Percentiles rank a stretch among this genome's conserved stretches.
Conservation (phyloP, 305 asterid species). For the Fraxinus sp. region DNA sequence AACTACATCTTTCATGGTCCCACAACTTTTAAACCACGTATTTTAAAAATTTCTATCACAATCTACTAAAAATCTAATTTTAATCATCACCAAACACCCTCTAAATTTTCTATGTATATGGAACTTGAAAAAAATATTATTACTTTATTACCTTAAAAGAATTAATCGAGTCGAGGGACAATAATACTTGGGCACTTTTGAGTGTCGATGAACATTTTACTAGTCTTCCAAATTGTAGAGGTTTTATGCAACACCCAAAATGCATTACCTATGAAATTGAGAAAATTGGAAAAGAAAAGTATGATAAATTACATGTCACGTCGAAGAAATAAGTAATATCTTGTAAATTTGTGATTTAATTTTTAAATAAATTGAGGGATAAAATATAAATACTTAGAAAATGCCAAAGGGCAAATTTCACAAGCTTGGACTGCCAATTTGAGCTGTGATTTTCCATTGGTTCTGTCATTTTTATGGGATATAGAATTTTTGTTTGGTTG, state of each 20-base stretch:
- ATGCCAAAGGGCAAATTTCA: not conserved
- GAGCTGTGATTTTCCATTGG: conserved; percentile 1
- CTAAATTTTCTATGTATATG: too few species aligned
- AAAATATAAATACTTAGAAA: not conserved
- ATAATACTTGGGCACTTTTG: not conserved
- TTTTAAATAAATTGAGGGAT: not conserved
- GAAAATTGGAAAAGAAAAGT: not conserved
- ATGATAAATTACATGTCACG: not conserved
- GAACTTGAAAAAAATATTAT: too few species aligned
- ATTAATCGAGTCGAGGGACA: not conserved
- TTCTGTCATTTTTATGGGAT: not conserved
- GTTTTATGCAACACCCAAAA: not conserved
- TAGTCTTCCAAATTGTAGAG: not conserved
- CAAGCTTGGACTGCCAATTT: not conserved
- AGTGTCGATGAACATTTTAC: not conserved
- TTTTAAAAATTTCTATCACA: too few species aligned
- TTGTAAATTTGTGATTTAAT: not conserved
- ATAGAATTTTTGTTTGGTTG: not conserved
- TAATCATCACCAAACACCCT: too few species aligned
- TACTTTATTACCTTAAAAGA: not conserved
- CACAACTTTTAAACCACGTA: too few species aligned
- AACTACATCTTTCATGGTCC: too few species aligned
- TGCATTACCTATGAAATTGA: not conserved
- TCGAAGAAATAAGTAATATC: not conserved
- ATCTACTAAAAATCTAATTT: too few species aligned